A percentile compares a stretch with the other conserved stretches of the same genome.
Evolutionary conservation across 192 early-diverging fungal species (phyloP).

Genomic region (Backusella liffmaniae): DNA sequence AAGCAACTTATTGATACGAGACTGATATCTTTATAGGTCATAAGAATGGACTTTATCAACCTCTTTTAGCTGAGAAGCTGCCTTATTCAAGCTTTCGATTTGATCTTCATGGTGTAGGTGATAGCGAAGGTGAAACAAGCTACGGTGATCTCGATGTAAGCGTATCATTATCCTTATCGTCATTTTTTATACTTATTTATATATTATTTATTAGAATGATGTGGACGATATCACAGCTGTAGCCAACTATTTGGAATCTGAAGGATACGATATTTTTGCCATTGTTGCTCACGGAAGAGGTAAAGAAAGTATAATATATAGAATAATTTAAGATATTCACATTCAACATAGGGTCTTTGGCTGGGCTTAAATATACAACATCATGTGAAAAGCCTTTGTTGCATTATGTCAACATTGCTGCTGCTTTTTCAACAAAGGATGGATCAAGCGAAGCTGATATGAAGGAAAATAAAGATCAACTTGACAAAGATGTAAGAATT

Average conservation of each 20-base stretch:
- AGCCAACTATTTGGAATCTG: constrained; percentile 19
- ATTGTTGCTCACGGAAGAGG: constrained; percentile 32
- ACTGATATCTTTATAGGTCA: constrained; percentile 20
- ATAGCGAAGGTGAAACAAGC: constrained; percentile 27
- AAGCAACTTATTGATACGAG: not conserved
- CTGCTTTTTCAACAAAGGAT: constrained; percentile 27
- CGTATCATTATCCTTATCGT: not conserved
- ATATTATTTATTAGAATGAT: constrained; percentile 10
- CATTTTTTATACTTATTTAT: not conserved
- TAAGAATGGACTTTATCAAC: constrained; percentile 39
- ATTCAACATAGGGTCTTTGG: constrained; percentile 23
- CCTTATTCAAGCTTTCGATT: constrained; percentile 40
- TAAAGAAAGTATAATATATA: not conserved
- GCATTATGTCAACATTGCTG: constrained; percentile 32
- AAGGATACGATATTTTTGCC: constrained; percentile 27
- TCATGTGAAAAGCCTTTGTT: constrained; percentile 28
- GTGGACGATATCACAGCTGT: constrained; percentile 22
- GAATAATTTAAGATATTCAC: not conserved
- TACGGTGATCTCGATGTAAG: not conserved
- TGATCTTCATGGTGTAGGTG: constrained; percentile 40
- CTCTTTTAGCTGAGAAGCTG: constrained; percentile 28
- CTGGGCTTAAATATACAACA: constrained; percentile 35
- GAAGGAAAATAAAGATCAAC: constrained; percentile 2
- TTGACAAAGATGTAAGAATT: constrained; percentile 8
- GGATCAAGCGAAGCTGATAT: not conserved